phyloP scores from a whole-genome alignment of 2,329 filamentous ascomycete species.

The Hypocrella siamensis region DNA sequence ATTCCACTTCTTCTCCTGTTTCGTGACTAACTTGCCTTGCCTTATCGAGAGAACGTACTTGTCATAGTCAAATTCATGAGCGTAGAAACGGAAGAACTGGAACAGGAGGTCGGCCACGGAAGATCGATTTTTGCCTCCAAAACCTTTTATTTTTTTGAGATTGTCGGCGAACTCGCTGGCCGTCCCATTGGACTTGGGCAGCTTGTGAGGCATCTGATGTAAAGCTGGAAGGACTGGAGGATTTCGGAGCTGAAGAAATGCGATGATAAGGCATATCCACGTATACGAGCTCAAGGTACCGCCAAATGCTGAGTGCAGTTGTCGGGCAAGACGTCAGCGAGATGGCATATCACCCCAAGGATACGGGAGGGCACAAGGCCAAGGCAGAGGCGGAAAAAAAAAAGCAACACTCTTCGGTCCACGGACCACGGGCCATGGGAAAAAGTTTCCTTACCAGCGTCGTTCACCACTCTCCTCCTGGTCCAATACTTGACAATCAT shows the following conservation, averaged over 20 bases:
- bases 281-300: conserved; percentile 96
- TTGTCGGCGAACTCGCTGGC: conserved; percentile 78
- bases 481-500: conserved; percentile 99
- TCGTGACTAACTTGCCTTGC: conserved; percentile 60
- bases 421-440: too few relatives aligned
- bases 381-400: too few relatives aligned
- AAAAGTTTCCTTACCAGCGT: conserved; percentile 79
- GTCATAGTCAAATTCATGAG: conserved; percentile 83
- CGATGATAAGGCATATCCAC: conserved; percentile 97
- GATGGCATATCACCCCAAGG: too few relatives aligned
- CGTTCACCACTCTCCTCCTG: conserved; percentile 79
- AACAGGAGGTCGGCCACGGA: conserved; percentile 78
- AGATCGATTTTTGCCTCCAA: conserved; percentile 66
- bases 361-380: too few relatives aligned
- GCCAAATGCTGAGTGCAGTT: conserved; percentile 51
- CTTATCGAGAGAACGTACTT: conserved; percentile 73
- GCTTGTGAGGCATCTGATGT: conserved; percentile 45
- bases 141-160: conserved; percentile 55
- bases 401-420: too few relatives aligned
- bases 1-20: conserved; percentile 81
- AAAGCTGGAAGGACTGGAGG: conserved; percentile 75
- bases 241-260: conserved; percentile 77
- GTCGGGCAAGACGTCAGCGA: not conserved
- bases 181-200: conserved; percentile 44
- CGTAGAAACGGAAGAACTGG: conserved; percentile 89